Conservation (phyloP, 192 early-diverging fungal species). For the Pilobolus umbonatus region DNA sequence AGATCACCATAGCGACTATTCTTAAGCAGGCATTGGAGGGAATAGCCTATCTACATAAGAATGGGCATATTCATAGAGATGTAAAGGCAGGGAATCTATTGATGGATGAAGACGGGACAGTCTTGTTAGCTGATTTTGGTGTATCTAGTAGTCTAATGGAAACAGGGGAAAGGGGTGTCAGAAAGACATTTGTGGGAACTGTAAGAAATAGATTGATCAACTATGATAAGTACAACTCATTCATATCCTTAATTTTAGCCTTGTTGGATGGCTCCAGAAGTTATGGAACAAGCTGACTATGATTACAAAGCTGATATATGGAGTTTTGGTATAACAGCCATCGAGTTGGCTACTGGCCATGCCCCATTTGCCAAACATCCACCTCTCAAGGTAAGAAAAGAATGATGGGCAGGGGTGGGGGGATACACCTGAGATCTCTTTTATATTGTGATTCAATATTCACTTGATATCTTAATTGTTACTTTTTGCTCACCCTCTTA, state of each 20-base stretch:
- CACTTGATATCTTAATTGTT: background rate
- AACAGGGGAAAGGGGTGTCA: slow-evolving; percentile 46
- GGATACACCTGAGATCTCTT: too few relatives aligned
- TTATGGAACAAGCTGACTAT: slow-evolving; percentile 88
- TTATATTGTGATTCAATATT: too few relatives aligned
- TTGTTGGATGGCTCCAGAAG: slow-evolving; percentile 73
- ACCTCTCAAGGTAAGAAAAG: slow-evolving; percentile 73
- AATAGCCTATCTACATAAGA: slow-evolving; percentile 59
- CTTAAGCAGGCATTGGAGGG: slow-evolving; percentile 71
- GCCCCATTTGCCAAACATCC: slow-evolving; percentile 89
- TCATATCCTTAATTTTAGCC: slow-evolving; percentile 25
- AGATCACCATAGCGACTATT: slow-evolving; percentile 73
- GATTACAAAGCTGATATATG: slow-evolving; percentile 90
- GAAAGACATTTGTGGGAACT: slow-evolving; percentile 72
- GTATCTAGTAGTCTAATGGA: slow-evolving; percentile 64
- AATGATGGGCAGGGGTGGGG: too few relatives aligned
- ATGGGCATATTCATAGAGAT: slow-evolving; percentile 67
- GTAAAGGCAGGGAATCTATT: slow-evolving; percentile 69
- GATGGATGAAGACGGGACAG: slow-evolving; percentile 61
- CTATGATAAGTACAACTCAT: background rate
- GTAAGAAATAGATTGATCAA: slow-evolving; percentile 35
- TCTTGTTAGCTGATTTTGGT: slow-evolving; percentile 65
- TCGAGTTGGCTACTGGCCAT: slow-evolving; percentile 83
- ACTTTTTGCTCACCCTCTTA: too few relatives aligned
- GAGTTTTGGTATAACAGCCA: slow-evolving; percentile 86